Evolutionary conservation across 2,329 filamentous ascomycete species (phyloP), one percentile per base, ranked within the genome.

Genomic region (Periglandula ipomoeae): DNA sequence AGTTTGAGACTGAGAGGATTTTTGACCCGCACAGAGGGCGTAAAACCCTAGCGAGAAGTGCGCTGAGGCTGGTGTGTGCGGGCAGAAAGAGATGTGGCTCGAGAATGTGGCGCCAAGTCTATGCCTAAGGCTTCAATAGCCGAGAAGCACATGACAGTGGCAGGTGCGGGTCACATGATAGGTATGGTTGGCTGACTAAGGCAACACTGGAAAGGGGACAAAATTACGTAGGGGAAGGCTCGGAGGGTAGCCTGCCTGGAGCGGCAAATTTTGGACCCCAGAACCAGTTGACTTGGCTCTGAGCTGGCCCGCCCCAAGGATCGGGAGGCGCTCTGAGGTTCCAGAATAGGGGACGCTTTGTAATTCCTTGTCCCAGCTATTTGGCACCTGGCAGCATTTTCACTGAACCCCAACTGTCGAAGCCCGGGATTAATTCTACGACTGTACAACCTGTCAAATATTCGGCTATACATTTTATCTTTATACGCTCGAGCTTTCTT

Each of bases 1-100:
- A 59, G 60, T 59, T 61, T 47, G 56, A 55, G 57, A 55, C 44
- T 52, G 56, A 55, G 59, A 58, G 57, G 63, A 62, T 63, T 67
- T 67, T 60, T 60, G 57, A 56, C 57, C 57, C 56, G 59, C 55
- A 56, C 51, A 50, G 56, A 67, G 65, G 64, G 64, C 59, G 65
- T 61, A 57, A 65, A 68, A 60, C 63, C 65, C 65, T 66, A 67
- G 62, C 52, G 57, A 54, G 42, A 38, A 22, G 8, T 27, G 26
- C 10, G 39, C 17, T n/a, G 32, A 26, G 39, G 17, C 17, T 46
- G 7, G 4, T 19, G 30, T 35, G 37, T 47, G 24, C 35, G 46
- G 8, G n/a, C 9, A 24, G 5, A 24, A 15, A n/a, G 19, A 19
- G 26, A 23, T 47, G 45, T 47, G 37, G 45, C 45, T 34, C 8